These are phyloP conservation scores for Leccinum uliginosum DNA, from an alignment of 768 basidiomycete species.

Conservation along the genomic window DNA sequence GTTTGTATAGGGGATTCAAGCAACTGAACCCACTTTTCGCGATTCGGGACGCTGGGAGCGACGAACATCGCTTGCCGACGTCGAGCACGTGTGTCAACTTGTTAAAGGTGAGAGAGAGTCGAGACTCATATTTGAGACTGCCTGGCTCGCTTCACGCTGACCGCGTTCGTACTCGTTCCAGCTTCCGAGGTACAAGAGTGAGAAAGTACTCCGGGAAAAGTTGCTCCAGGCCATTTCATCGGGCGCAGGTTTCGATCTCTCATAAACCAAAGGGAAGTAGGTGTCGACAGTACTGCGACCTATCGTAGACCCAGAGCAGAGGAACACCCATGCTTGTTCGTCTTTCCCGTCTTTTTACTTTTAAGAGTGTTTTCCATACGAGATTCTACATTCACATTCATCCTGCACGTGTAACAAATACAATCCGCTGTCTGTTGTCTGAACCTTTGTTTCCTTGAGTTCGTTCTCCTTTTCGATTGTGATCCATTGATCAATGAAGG, in stretches of 20 bases:
- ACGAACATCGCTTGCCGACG: slow-evolving; percentile 67
- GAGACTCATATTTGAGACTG: not conserved
- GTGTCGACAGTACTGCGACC: no score
- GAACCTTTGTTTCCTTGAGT: not conserved
- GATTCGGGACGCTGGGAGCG: slow-evolving; percentile 75
- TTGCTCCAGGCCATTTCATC: slow-evolving; percentile 83
- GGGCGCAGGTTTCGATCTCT: slow-evolving; percentile 91
- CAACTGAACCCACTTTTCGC: slow-evolving; percentile 86
- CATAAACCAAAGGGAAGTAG: slow-evolving; percentile 38
- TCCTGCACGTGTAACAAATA: slow-evolving; percentile 5
- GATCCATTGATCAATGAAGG: no score
- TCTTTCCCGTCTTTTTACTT: not conserved
- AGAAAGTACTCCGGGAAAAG: slow-evolving; percentile 64
- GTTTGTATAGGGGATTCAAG: slow-evolving; percentile 62
- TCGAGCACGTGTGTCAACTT: slow-evolving; percentile 86
- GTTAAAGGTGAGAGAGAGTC: not conserved
- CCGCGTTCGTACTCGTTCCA: slow-evolving; percentile 22
- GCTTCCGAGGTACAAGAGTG: slow-evolving; percentile 69
- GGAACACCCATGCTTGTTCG: no score
- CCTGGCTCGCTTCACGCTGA: not conserved
- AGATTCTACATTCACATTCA: not conserved
- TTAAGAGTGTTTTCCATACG: not conserved
- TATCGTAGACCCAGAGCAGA: no score
- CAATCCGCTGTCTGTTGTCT: not conserved
- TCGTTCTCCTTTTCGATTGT: not conserved